Evolutionary conservation across 257 asterid species (phyloP).

Genomic region (Scutellaria barbata): DNA sequence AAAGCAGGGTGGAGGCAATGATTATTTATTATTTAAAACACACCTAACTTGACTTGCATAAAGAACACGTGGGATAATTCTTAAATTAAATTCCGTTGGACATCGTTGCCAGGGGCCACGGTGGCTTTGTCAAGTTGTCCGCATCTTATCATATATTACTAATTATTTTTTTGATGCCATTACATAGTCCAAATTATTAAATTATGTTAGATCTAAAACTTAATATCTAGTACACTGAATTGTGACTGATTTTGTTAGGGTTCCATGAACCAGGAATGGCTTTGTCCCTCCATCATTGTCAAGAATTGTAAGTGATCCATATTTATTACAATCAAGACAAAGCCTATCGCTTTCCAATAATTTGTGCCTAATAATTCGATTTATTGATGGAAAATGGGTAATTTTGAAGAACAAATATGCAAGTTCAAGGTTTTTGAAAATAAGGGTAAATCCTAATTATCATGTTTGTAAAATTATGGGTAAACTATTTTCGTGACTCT

Average conservation of each 20-base stretch:
- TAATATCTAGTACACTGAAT: slow-evolving; percentile 23
- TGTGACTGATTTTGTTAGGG: slow-evolving; percentile 18
- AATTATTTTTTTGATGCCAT: too few relatives aligned
- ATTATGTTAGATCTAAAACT: not conserved
- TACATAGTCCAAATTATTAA: not conserved
- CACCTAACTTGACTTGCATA: slow-evolving; percentile 31
- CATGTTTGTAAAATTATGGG: too few relatives aligned
- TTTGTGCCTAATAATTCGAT: slow-evolving; percentile 11
- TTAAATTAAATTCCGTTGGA: not conserved
- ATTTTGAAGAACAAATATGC: too few relatives aligned
- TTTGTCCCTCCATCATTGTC: slow-evolving; percentile 24
- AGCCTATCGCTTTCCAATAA: not conserved
- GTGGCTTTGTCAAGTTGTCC: slow-evolving; percentile 24
- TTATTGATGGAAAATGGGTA: not conserved
- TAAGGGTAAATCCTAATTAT: too few relatives aligned
- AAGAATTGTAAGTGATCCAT: not conserved
- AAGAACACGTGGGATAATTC: slow-evolving; percentile 40
- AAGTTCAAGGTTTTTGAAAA: too few relatives aligned
- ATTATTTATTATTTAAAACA: slow-evolving; percentile 11
- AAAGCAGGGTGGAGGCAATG: not conserved
- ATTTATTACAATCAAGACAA: not conserved
- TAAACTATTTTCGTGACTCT: too few relatives aligned
- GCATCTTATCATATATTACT: not conserved
- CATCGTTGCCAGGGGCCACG: slow-evolving; percentile 26
- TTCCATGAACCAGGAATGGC: slow-evolving; percentile 28